Conservation (phyloP, 345 rosid genomes). For the Acer saccharum region DNA sequence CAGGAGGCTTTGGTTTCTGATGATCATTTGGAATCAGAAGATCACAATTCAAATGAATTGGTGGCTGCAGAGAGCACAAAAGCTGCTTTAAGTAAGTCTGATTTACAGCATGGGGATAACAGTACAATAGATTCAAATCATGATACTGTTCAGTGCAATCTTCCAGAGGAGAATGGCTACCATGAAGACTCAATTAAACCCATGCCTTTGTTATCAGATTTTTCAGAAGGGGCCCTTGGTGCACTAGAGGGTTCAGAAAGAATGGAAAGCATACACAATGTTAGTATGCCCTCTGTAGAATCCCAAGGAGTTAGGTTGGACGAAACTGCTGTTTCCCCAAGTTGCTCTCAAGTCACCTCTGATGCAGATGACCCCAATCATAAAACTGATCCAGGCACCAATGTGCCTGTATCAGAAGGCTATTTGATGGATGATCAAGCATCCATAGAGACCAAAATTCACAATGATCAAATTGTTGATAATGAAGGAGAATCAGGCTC, state of each 20-base stretch:
- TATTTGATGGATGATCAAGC: constrained; percentile 30
- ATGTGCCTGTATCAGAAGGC: constrained; percentile 25
- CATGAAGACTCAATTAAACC: constrained; percentile 32
- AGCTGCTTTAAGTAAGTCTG: constrained; percentile 34
- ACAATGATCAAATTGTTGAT: constrained; percentile 26
- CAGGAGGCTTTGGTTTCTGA: constrained; percentile 64
- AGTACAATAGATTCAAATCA: constrained; percentile 28
- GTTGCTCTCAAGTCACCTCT: constrained; percentile 43
- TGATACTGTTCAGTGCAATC: constrained; percentile 25
- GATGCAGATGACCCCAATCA: constrained; percentile 44
- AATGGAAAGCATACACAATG: constrained; percentile 34
- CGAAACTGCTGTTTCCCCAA: constrained; percentile 48
- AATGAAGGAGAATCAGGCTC: constrained; percentile 22
- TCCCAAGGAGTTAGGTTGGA: constrained; percentile 22
- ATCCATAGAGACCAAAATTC: constrained; percentile 28
- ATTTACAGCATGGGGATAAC: constrained; percentile 31
- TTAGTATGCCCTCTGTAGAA: constrained; percentile 21
- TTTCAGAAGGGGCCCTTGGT: constrained; percentile 33
- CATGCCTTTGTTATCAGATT: constrained; percentile 12
- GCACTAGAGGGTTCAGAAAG: constrained; percentile 37
- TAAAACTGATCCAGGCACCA: constrained; percentile 15
- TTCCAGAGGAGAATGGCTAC: constrained; percentile 35
- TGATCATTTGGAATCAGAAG: constrained; percentile 72
- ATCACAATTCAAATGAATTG: constrained; percentile 38
- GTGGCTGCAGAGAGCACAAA: constrained; percentile 34